These are phyloP conservation scores for Fomitopsis schrenkii DNA, from an alignment of 1,284 basidiomycete genomes.

Conservation along the genomic window DNA sequence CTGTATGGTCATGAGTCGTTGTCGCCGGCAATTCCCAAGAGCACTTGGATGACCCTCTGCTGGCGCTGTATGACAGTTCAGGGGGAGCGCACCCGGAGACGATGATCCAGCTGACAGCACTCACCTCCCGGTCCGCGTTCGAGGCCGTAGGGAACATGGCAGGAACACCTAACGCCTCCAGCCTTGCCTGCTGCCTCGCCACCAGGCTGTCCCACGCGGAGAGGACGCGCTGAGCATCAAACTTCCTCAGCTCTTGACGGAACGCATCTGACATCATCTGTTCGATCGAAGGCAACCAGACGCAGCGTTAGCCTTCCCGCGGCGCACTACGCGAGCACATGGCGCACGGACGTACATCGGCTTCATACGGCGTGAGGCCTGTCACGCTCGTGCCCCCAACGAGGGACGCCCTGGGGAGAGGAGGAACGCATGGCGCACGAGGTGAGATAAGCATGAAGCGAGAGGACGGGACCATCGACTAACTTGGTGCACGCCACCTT, in stretches of 20 bases:
- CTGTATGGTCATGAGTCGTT: slow-evolving; percentile 8
- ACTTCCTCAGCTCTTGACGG: slow-evolving; percentile 57
- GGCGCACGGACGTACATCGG: slow-evolving; percentile 43
- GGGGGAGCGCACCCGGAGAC: background rate
- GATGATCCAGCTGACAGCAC: slow-evolving; percentile 12
- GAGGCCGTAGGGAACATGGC: slow-evolving; percentile 60
- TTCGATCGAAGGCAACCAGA: background rate
- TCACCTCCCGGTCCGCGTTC: slow-evolving; percentile 51
- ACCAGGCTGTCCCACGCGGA: slow-evolving; percentile 73
- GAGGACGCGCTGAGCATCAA: slow-evolving; percentile 61
- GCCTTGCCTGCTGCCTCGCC: slow-evolving; percentile 58
- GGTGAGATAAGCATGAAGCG: background rate
- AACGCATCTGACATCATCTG: slow-evolving; percentile 62
- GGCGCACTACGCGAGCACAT: background rate
- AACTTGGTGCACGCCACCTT: slow-evolving; percentile 63
- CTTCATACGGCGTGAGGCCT: slow-evolving; percentile 47
- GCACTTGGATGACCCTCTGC: slow-evolving; percentile 44
- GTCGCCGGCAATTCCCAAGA: slow-evolving; percentile 38
- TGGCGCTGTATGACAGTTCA: slow-evolving; percentile 33
- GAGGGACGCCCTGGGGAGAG: slow-evolving; percentile 47
- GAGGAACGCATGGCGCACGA: background rate
- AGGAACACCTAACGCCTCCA: slow-evolving; percentile 60
- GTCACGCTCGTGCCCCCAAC: slow-evolving; percentile 54
- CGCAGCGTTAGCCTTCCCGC: background rate
- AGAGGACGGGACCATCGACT: slow-evolving; percentile 15